phyloP scores from a whole-genome alignment of 1,139 yeast species.

The Yamadazyma sp. region DNA sequence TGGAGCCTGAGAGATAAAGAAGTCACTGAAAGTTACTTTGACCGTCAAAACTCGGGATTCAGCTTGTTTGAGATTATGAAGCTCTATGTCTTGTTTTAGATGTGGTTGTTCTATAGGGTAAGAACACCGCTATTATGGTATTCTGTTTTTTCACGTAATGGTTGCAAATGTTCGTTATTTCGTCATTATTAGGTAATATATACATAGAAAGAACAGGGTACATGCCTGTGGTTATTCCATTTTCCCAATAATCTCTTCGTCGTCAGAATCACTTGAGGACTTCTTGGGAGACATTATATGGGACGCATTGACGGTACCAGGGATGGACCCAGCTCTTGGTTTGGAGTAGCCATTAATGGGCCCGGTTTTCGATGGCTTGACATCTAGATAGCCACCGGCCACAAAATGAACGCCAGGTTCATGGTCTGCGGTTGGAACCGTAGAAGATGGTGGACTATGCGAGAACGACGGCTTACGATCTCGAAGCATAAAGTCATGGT shows the following conservation, averaged over 20 bases:
- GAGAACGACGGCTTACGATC: slow-evolving; percentile 16
- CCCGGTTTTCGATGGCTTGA: not conserved
- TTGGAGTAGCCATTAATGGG: slow-evolving; percentile 5
- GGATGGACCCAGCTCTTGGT: slow-evolving; percentile 2
- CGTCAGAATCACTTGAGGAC: slow-evolving; percentile 3
- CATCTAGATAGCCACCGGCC: slow-evolving; percentile 13
- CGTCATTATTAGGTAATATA: not conserved
- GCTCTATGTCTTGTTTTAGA: no score
- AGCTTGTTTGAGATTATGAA: no score
- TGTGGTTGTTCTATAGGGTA: no score
- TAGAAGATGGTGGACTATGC: slow-evolving; percentile 20
- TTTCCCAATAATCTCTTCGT: slow-evolving; percentile 17
- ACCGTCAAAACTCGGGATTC: no score
- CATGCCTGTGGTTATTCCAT: slow-evolving; percentile 12
- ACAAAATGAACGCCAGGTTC: slow-evolving; percentile 6
- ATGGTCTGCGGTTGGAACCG: not conserved
- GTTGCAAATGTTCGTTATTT: not conserved
- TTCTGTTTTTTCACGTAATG: not conserved
- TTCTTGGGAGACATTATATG: slow-evolving; percentile 3
- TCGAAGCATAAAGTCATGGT: not conserved
- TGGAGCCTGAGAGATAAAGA: no score
- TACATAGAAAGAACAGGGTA: not conserved
- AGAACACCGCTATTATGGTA: no score
- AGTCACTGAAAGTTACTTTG: no score
- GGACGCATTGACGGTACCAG: slow-evolving; percentile 5